Evolutionary conservation across 768 basidiomycete genomes (phyloP), one percentile per base, ranked within the genome.

Genomic region (Lanmaoa pseudosensibilis): DNA sequence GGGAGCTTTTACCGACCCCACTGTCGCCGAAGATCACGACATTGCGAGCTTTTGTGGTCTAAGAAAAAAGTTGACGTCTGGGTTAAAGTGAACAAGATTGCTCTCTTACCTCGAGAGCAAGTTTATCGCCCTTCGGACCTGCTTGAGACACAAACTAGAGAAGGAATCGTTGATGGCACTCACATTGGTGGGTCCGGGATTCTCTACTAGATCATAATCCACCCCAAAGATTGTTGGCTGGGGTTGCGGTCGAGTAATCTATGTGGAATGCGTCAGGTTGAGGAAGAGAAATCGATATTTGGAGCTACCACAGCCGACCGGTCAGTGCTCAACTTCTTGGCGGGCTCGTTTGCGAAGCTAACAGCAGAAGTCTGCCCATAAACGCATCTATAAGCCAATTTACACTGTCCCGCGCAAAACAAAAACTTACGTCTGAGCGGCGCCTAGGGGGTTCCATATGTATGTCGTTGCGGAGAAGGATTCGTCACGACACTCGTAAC

Each of bases 21-120:
- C 72, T 71, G 43, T 78, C 76, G 1, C 79, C 78, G 40, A 79
- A 80, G 21, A 79, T 44, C 16, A 79, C 66, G n/a, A 79, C 48
- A 49, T 79, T 79, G 27, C 57, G 65, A 27, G 18, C 21, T 34
- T 55, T 56, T 4, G 30, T 27, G 18, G 37, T 10, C 62, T 64
- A 39, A 27, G 6, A 46, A 18, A 5, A 38, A 18, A 1, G 30
- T 64, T 16, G 37, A 36, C 12, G 41, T 32, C 4, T 15, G 25
- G 10, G n/a, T 8, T 16, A 44, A 39, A 19, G 4, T 18, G 25
- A 41, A n/a, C 1, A 11, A 12, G 34, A 51, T 5, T 12, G 34
- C 11, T n/a, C 16, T 43, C 61, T 51, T 16, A 70, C 66, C 55
- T 63, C 50, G 44, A 12, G 34, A 38, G 13, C 1, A 23, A 7